Conservation (phyloP, 1,139 yeast species). For the Arxiozyma slooffiae region DNA sequence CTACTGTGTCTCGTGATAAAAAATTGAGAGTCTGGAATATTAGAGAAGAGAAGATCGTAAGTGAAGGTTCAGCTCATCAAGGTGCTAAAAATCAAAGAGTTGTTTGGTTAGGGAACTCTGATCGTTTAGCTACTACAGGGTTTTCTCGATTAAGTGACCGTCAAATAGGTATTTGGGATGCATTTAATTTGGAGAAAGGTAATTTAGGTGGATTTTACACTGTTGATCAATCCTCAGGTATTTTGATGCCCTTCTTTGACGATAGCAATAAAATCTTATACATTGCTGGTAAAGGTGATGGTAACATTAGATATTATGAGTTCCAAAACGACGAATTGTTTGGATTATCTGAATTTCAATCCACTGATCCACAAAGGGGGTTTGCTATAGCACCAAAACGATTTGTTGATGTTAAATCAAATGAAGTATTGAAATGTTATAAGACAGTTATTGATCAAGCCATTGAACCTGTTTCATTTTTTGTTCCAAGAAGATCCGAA, state of each 20-base stretch:
- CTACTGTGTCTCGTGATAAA: slow-evolving; percentile 89
- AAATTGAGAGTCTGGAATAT: slow-evolving; percentile 86
- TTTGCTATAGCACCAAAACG: slow-evolving; percentile 83
- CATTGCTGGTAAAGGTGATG: slow-evolving; percentile 96
- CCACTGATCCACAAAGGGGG: slow-evolving; percentile 93
- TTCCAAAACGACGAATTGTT: slow-evolving; percentile 70
- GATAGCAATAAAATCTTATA: slow-evolving; percentile 69
- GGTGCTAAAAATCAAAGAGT: slow-evolving; percentile 89
- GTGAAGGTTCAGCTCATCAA: slow-evolving; percentile 82
- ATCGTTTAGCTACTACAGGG: slow-evolving; percentile 89
- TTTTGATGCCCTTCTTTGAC: slow-evolving; percentile 83
- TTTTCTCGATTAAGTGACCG: slow-evolving; percentile 88
- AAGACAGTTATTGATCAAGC: slow-evolving; percentile 75
- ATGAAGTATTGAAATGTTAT: slow-evolving; percentile 71
- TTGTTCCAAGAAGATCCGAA: slow-evolving; percentile 89
- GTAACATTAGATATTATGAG: slow-evolving; percentile 89
- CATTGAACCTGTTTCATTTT: slow-evolving; percentile 83
- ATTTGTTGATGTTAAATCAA: slow-evolving; percentile 65
- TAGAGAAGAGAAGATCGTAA: slow-evolving; percentile 57
- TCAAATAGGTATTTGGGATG: slow-evolving; percentile 90
- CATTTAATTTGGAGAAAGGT: slow-evolving; percentile 61
- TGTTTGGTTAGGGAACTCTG: slow-evolving; percentile 79
- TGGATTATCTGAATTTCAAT: slow-evolving; percentile 76
- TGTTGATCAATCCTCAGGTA: slow-evolving; percentile 87
- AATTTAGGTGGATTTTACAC: slow-evolving; percentile 82